Conservation (phyloP, 768 basidiomycete genomes). For the Amanita inopinata region DNA sequence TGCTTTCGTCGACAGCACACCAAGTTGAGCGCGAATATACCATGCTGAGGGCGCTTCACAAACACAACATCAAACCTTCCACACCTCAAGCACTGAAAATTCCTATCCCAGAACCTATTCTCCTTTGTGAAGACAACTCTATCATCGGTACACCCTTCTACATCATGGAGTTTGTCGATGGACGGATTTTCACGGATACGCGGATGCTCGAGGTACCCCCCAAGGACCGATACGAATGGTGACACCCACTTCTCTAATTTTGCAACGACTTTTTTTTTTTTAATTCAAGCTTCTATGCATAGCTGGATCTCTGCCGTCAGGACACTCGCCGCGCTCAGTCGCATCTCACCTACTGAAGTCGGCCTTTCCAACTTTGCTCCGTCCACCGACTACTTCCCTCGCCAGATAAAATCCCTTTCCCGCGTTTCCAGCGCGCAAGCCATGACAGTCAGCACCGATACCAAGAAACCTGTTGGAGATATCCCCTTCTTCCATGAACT, state of each 20-base stretch:
- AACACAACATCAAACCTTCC: slow-evolving; percentile 51
- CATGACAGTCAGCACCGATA: slow-evolving; percentile 54
- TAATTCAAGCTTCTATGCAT: background rate
- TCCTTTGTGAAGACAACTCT: slow-evolving; percentile 67
- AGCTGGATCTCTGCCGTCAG: slow-evolving; percentile 76
- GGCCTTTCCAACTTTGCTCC: slow-evolving; percentile 70
- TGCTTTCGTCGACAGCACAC: slow-evolving; percentile 88
- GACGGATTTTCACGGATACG: slow-evolving; percentile 86
- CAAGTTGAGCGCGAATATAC: slow-evolving; percentile 91
- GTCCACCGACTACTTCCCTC: slow-evolving; percentile 76
- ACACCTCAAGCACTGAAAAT: slow-evolving; percentile 45
- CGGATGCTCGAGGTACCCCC: slow-evolving; percentile 61
- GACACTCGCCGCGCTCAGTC: slow-evolving; percentile 59
- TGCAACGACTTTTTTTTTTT: background rate
- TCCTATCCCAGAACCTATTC: slow-evolving; percentile 79
- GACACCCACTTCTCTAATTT: slow-evolving; percentile 15
- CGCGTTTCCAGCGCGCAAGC: slow-evolving; percentile 78
- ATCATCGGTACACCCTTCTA: slow-evolving; percentile 91
- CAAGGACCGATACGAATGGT: slow-evolving; percentile 65
- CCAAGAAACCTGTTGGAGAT: slow-evolving; percentile 45
- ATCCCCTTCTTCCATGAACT: slow-evolving; percentile 72
- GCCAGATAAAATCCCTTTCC: slow-evolving; percentile 86
- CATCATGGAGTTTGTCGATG: slow-evolving; percentile 93
- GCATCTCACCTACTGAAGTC: slow-evolving; percentile 51
- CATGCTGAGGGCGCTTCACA: slow-evolving; percentile 68